These are phyloP conservation scores for Candida loeiensis DNA, from an alignment of 805 yeast genomes.

Conservation along the genomic window DNA sequence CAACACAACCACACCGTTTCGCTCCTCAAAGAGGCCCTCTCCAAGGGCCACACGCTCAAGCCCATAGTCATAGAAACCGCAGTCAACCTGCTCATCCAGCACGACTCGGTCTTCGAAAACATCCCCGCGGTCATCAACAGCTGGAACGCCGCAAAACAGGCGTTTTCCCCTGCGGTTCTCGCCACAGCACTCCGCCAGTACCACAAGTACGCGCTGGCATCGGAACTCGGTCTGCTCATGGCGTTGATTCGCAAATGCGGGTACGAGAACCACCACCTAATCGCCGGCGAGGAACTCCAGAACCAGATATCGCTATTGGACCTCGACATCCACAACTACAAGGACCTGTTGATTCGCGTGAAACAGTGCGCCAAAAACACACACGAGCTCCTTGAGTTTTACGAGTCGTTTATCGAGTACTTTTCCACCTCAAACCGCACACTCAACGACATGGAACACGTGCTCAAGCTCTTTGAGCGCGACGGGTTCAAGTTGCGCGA, in stretches of 20 bases:
- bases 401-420: constrained; percentile 27
- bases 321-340: constrained; percentile 18
- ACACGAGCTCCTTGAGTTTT: constrained; percentile 23
- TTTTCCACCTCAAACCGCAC: constrained; percentile 10
- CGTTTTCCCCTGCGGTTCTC: constrained; percentile 26
- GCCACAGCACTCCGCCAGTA: constrained; percentile 27
- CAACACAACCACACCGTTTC: constrained; percentile 31
- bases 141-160: constrained; percentile 26
- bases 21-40: constrained; percentile 22
- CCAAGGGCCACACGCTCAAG: constrained; percentile 21
- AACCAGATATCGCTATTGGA: constrained; percentile 25
- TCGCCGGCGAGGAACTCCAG: constrained; percentile 22
- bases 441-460: constrained; percentile 8
- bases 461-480: constrained; percentile 16
- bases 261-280: constrained; percentile 20
- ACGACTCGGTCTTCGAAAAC: constrained; percentile 32
- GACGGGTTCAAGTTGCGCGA: constrained; percentile 21
- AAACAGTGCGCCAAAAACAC: constrained; percentile 15
- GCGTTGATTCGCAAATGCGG: constrained; percentile 18
- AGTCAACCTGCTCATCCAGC: constrained; percentile 21
- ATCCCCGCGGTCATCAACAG: constrained; percentile 17
- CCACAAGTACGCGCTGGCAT: constrained; percentile 24
- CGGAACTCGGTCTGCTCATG: constrained; percentile 24
- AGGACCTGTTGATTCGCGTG: constrained; percentile 23
- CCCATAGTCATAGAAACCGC: constrained; percentile 26